Percentiles rank a stretch among this genome's conserved stretches.
phyloP scores from a whole-genome alignment of 805 yeast species.

The Naumovozyma dairenensis region DNA sequence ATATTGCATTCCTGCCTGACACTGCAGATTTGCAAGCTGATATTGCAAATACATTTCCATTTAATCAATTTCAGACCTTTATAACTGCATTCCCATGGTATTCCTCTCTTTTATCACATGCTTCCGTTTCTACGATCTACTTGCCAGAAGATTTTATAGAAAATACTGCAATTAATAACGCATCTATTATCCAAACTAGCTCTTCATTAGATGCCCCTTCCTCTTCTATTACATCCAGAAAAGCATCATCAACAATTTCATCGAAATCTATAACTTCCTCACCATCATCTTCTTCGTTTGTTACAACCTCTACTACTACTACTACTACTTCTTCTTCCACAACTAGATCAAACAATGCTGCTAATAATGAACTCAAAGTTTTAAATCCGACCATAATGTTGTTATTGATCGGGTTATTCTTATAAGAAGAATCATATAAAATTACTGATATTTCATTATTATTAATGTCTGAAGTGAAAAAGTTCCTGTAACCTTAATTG shows the following conservation, averaged over 20 bases:
- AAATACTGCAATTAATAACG: background rate
- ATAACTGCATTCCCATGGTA: constrained; percentile 29
- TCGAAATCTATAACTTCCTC: background rate
- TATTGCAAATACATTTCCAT: constrained; percentile 28
- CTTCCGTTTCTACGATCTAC: constrained; percentile 15
- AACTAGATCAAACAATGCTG: too few species aligned
- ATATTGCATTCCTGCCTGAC: constrained; percentile 19
- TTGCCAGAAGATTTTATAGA: constrained; percentile 20
- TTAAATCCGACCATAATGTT: too few species aligned
- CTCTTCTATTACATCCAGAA: background rate
- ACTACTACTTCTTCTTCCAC: background rate
- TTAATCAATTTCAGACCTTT: constrained; percentile 29
- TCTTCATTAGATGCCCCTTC: background rate
- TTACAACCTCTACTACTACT: background rate
- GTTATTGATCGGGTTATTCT: too few species aligned
- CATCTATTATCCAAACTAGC: background rate
- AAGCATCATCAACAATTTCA: background rate
- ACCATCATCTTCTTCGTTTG: background rate
- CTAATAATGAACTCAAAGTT: too few species aligned
- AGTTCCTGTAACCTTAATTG: too few species aligned
- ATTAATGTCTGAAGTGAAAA: too few species aligned
- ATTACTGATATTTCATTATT: too few species aligned
- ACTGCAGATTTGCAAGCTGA: constrained; percentile 20
- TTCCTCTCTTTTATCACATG: constrained; percentile 14
- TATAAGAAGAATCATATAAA: too few species aligned